Evolutionary conservation across 2,329 filamentous ascomycete species (phyloP).

Genomic region (Aschersonia sp.): DNA sequence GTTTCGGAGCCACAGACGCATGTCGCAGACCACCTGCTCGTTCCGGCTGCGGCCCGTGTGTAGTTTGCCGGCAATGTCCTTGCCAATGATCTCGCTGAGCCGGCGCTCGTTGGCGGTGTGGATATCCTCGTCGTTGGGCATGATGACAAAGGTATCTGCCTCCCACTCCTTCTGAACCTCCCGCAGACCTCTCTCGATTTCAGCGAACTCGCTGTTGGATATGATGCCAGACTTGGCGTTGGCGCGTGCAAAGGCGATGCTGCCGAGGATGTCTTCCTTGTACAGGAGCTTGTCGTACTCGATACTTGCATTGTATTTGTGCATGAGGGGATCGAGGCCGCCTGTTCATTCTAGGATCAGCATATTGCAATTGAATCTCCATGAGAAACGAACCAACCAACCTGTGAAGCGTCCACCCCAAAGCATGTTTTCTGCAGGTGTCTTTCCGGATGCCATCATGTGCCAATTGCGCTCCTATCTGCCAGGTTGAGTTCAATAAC

Average conservation of each 20-base stretch:
- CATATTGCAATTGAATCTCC: neutral
- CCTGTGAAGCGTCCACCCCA: conserved; percentile 37
- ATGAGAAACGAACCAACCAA: neutral
- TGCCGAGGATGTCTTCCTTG: conserved; percentile 66
- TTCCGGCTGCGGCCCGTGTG: conserved; percentile 82
- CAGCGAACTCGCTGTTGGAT: conserved; percentile 53
- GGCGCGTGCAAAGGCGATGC: conserved; percentile 67
- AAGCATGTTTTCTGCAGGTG: conserved; percentile 12
- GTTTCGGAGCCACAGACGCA: conserved; percentile 78
- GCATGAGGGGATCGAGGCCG: conserved; percentile 74
- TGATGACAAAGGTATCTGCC: conserved; percentile 31
- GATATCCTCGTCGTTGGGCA: conserved; percentile 39
- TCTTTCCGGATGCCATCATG: neutral
- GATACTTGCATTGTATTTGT: conserved; percentile 70
- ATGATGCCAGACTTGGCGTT: conserved; percentile 66
- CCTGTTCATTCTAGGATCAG: conserved; percentile 29
- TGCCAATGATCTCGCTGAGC: conserved; percentile 73
- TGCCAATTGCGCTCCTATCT: neutral
- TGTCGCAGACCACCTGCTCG: conserved; percentile 80
- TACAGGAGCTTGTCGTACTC: conserved; percentile 67
- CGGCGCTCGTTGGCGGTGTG: conserved; percentile 60
- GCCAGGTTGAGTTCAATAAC: too few relatives aligned
- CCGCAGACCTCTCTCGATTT: conserved; percentile 58
- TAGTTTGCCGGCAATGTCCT: conserved; percentile 72
- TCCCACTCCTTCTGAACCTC: conserved; percentile 41